Percentiles rank a stretch among this genome's conserved stretches.
Conservation (phyloP, 75 land plant genomes). For the Ceratopteris richardii region DNA sequence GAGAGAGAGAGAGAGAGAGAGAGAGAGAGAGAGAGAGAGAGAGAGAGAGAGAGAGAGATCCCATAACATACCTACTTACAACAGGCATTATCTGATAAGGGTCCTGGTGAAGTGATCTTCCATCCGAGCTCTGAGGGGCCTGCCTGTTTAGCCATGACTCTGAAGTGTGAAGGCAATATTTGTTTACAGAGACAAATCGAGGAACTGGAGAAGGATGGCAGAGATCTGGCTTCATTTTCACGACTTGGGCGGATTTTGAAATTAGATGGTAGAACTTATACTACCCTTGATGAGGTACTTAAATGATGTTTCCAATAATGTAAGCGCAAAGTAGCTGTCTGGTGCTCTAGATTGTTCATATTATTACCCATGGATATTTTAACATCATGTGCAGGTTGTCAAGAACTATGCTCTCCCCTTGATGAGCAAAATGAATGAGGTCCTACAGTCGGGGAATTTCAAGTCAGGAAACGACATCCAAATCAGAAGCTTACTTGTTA, state of each 20-base stretch:
- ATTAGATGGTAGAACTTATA: constrained; percentile 76
- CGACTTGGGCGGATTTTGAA: constrained; percentile 79
- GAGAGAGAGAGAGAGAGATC: too few relatives aligned
- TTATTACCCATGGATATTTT: background rate
- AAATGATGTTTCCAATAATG: background rate
- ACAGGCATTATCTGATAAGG: constrained; percentile 80
- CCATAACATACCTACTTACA: too few relatives aligned
- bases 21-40: too few relatives aligned
- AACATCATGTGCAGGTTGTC: background rate
- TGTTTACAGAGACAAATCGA: constrained; percentile 79
- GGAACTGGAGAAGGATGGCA: constrained; percentile 82
- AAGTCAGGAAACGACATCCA: background rate
- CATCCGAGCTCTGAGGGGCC: constrained; percentile 86
- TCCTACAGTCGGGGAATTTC: background rate
- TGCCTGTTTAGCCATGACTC: constrained; percentile 68
- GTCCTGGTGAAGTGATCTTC: constrained; percentile 73
- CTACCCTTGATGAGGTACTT: constrained; percentile 88
- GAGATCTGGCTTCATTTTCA: constrained; percentile 73
- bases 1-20: too few relatives aligned
- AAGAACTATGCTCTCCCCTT: background rate
- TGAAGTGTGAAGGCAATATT: constrained; percentile 76
- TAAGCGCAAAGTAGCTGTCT: background rate
- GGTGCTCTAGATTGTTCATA: background rate
- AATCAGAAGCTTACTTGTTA: background rate
- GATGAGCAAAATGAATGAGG: background rate